phyloP scores from a whole-genome alignment of 768 basidiomycete genomes.

The Lactifluus hygrophoroides region DNA sequence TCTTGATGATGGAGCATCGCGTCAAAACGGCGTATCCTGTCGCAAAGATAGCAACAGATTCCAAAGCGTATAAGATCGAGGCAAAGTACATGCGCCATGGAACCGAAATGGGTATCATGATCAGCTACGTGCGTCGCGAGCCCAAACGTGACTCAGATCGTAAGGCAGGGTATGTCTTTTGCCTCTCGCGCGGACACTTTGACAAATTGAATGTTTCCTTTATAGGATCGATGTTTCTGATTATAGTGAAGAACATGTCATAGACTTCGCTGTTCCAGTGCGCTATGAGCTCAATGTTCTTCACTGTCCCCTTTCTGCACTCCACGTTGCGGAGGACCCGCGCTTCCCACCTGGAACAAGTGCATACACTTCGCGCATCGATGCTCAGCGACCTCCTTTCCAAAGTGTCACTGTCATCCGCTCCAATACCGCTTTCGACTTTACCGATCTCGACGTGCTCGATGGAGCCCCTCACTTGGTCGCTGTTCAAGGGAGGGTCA shows the following conservation, averaged over 20 bases:
- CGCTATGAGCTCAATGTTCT: constrained; percentile 17
- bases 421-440: constrained; percentile 15
- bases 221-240: constrained; percentile 16
- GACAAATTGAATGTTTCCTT: not conserved
- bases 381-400: constrained; percentile 7
- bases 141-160: constrained; percentile 9
- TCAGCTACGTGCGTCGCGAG: constrained; percentile 15
- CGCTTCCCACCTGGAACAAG: constrained; percentile 15
- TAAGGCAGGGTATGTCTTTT: constrained; percentile 3
- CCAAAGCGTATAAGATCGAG: constrained; percentile 17
- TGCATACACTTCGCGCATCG: constrained; percentile 10
- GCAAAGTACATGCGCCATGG: constrained; percentile 16
- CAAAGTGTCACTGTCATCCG: constrained; percentile 3
- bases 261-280: constrained; percentile 17
- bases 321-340: constrained; percentile 16
- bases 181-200: not conserved
- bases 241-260: constrained; percentile 12
- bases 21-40: constrained; percentile 17
- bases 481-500: constrained; percentile 5
- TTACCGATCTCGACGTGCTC: constrained; percentile 13
- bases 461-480: constrained; percentile 7
- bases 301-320: constrained; percentile 15
- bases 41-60: constrained; percentile 5
- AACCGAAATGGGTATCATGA: constrained; percentile 15
- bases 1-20: constrained; percentile 21